Evolutionary conservation across 768 basidiomycete genomes (phyloP), one percentile per base, ranked within the genome.

Genomic region (Calocybe indica): DNA sequence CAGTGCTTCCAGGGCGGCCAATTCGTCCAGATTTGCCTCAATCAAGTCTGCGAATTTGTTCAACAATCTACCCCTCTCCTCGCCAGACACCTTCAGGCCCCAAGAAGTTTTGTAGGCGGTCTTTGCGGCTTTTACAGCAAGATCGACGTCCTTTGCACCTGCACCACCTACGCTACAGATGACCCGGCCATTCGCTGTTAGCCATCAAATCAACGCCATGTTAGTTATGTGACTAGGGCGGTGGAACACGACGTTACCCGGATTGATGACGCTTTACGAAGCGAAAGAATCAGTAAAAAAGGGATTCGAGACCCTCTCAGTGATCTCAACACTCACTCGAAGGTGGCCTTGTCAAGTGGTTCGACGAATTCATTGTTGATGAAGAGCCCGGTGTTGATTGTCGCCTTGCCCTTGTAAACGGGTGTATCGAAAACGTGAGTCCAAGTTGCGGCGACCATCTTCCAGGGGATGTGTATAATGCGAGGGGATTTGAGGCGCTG

Each of bases 1-100:
- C 30, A 36, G 65, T 10, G 82, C 68, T 66, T 92, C 90, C 36
- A 92, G 62, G 0, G 87, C 87, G 1, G 85, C 79, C 46, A 92
- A 69, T 46, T 80, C 77, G 30, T 86, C 82, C 1, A 60, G 57
- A 63, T 90, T 61, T 37, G 67, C 52, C 56, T 87, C 82, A 58
- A 93, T 73, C 46, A 85, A 63, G 31, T 76, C 68, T 1, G 82
- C 83, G 40, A 93, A 73, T 55, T 82, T 83, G 57, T 62, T 62
- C 31, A 94, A 63, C 14, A 87, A 68, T 47, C 67, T 63, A 36
- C 78, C 73, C 15, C 88, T 80, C 47, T 69, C 54, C 5, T 57
- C 10, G 12, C 82, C 85, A 5, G 81, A 64, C 13, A 63, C 58
- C 48, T 83, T 80, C 50, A 82, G 63, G 32, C 88, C 88, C 88